These are phyloP conservation scores for Lasiosphaeria hispida DNA, from an alignment of 495 filamentous ascomycete species.

Conservation along the genomic window DNA sequence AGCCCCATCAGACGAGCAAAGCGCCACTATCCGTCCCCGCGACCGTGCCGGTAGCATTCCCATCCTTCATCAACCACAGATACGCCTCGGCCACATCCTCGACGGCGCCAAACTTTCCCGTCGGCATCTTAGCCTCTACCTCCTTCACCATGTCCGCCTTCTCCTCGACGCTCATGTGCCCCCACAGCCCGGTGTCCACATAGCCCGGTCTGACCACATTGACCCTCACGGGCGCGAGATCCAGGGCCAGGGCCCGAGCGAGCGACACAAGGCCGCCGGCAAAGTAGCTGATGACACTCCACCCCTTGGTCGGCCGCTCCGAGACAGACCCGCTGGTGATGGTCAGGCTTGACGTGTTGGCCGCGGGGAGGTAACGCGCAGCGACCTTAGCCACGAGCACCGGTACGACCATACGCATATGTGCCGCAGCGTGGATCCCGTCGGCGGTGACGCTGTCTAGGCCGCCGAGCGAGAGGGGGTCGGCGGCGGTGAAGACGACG, in stretches of 20 bases:
- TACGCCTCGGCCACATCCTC: constrained; percentile 65
- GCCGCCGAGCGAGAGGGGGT: constrained; percentile 36
- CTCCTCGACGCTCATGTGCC: constrained; percentile 31
- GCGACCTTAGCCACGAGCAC: constrained; percentile 54
- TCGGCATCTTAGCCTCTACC: constrained; percentile 32
- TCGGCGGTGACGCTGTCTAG: constrained; percentile 41
- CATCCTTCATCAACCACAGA: constrained; percentile 61
- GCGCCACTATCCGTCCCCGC: constrained; percentile 19
- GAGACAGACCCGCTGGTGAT: constrained; percentile 52
- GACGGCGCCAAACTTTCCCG: constrained; percentile 46
- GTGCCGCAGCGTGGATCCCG: constrained; percentile 36
- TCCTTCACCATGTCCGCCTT: constrained; percentile 32
- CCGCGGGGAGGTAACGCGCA: constrained; percentile 40
- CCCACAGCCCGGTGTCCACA: constrained; percentile 49
- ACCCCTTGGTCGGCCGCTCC: constrained; percentile 45
- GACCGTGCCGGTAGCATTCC: constrained; percentile 22
- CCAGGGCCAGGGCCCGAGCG: constrained; percentile 52
- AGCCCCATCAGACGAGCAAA: constrained; percentile 12
- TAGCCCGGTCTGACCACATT: constrained; percentile 57
- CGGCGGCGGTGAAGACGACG: constrained; percentile 59
- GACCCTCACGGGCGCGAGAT: constrained; percentile 57
- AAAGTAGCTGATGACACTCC: constrained; percentile 42
- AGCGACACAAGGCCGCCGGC: constrained; percentile 42
- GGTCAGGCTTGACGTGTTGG: constrained; percentile 46
- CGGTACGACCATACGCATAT: constrained; percentile 53